phyloP scores from a whole-genome alignment of 306 rosid species.

The Lathyrus tuberosus region DNA sequence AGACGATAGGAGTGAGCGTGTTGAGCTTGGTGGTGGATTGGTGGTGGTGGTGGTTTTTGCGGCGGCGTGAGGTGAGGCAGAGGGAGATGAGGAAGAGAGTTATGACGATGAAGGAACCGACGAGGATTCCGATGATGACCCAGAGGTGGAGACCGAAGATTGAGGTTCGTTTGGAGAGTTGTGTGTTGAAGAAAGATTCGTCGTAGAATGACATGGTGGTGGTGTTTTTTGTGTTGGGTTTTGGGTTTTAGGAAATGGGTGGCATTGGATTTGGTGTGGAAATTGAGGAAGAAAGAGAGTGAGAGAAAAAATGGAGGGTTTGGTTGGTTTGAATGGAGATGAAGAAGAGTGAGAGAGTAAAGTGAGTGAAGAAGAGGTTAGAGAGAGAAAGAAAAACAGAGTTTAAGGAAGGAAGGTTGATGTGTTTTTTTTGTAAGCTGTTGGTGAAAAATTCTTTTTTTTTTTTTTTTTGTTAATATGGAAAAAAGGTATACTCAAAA shows the following conservation, averaged over 20 bases:
- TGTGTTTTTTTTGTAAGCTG: neutral
- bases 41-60: conserved; percentile 35
- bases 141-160: conserved; percentile 91
- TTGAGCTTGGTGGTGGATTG: conserved; percentile 9
- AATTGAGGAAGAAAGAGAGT: neutral
- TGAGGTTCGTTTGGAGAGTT: conserved; percentile 80
- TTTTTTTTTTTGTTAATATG: too few species aligned
- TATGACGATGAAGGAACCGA: conserved; percentile 77
- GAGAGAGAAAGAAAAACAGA: neutral
- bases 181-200: conserved; percentile 73
- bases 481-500: too few species aligned
- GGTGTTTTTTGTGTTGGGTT: neutral
- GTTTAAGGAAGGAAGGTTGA: neutral
- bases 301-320: neutral
- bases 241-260: conserved; percentile 1
- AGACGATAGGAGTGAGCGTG: conserved; percentile 50
- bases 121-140: conserved; percentile 91
- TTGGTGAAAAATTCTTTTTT: neutral
- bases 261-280: conserved; percentile 8
- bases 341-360: neutral
- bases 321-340: neutral
- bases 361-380: neutral
- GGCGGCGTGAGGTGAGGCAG: conserved; percentile 82
- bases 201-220: conserved; percentile 72
- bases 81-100: conserved; percentile 83